Conservation (phyloP, 495 filamentous ascomycete species). For the Diplogelasinospora grovesii region DNA sequence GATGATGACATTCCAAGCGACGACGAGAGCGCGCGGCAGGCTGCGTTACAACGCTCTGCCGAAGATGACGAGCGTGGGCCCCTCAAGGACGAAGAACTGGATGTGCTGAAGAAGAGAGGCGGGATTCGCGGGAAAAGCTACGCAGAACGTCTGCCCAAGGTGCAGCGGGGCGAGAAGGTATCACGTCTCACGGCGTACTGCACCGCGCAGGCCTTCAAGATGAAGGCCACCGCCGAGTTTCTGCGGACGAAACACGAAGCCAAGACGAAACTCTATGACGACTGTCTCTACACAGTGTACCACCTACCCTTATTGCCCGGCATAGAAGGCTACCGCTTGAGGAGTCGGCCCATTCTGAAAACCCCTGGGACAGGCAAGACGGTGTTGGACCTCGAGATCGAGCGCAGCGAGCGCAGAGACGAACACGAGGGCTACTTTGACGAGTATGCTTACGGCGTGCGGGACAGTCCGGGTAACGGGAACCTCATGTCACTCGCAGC, state of each 20-base stretch:
- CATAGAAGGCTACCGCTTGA: slow-evolving; percentile 73
- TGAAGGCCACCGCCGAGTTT: slow-evolving; percentile 79
- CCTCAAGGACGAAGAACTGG: slow-evolving; percentile 69
- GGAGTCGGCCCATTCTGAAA: slow-evolving; percentile 86
- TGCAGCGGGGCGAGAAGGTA: slow-evolving; percentile 77
- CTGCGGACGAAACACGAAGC: slow-evolving; percentile 85
- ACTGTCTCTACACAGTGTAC: slow-evolving; percentile 94
- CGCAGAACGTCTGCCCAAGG: slow-evolving; percentile 89
- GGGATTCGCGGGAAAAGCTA: slow-evolving; percentile 79
- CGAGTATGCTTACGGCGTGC: slow-evolving; percentile 27
- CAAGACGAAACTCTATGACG: slow-evolving; percentile 96
- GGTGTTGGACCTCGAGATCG: slow-evolving; percentile 91
- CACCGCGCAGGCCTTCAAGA: slow-evolving; percentile 87
- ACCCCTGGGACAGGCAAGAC: slow-evolving; percentile 83
- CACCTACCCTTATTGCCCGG: slow-evolving; percentile 85
- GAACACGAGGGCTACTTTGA: slow-evolving; percentile 77
- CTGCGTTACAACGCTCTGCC: slow-evolving; percentile 38
- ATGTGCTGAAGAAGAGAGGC: slow-evolving; percentile 55
- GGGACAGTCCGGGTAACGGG: slow-evolving; percentile 3
- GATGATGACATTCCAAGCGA: slow-evolving; percentile 48
- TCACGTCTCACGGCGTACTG: slow-evolving; percentile 92
- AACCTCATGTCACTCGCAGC: too few species aligned
- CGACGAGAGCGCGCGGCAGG: slow-evolving; percentile 33
- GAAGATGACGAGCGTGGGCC: slow-evolving; percentile 63
- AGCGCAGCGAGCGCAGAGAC: slow-evolving; percentile 81